phyloP scores from a whole-genome alignment of 169 alveolate genomes.

The Plasmodium relictum region DNA sequence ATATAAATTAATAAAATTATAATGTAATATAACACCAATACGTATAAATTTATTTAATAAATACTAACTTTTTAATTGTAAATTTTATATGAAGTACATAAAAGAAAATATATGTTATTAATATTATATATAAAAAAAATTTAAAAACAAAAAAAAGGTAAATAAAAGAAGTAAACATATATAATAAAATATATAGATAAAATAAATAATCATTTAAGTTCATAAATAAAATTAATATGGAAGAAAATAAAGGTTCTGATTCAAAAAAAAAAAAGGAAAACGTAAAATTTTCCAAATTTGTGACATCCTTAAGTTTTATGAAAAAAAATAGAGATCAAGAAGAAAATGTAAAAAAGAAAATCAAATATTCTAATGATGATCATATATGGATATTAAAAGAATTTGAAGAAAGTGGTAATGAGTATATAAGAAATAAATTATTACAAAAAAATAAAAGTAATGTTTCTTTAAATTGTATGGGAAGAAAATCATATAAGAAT shows the following conservation, averaged over 20 bases:
- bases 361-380: conserved; percentile 67
- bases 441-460: conserved; percentile 46
- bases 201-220: not conserved
- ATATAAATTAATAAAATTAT: too few relatives aligned
- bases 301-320: conserved; percentile 73
- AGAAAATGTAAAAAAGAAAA: conserved; percentile 60
- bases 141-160: too few relatives aligned
- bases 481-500: conserved; percentile 65
- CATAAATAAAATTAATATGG: conserved; percentile 16
- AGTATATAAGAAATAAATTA: conserved; percentile 33
- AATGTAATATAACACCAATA: too few relatives aligned
- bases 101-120: too few relatives aligned
- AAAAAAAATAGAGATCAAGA: conserved; percentile 57
- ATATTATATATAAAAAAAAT: too few relatives aligned
- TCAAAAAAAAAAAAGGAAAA: conserved; percentile 34
- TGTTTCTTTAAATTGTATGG: conserved; percentile 68
- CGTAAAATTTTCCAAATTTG: conserved; percentile 63
- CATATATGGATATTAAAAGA: conserved; percentile 72
- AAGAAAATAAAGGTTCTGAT: conserved; percentile 15
- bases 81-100: too few relatives aligned
- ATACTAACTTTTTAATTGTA: too few relatives aligned
- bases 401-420: conserved; percentile 54
- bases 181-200: too few relatives aligned
- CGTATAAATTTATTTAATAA: too few relatives aligned
- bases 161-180: too few relatives aligned